Evolutionary conservation across 2,329 filamentous ascomycete species (phyloP), one percentile per base, ranked within the genome.

Genomic region (Fusarium luffae): DNA sequence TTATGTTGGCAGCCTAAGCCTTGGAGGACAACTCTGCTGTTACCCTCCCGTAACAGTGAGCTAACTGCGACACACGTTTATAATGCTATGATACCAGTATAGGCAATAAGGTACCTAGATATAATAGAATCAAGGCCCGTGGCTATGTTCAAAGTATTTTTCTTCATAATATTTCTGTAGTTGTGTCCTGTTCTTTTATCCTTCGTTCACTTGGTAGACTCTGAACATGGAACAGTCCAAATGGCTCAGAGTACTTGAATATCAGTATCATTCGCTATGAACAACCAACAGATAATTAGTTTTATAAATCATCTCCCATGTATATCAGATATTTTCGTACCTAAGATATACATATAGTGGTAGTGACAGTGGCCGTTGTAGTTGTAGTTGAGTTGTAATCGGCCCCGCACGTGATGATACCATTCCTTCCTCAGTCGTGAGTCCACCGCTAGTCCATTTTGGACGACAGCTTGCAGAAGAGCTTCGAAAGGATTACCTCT

Each of bases 401-500:
- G 23, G 23, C 32, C 65, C 48, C 43, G 43, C 68, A 70, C 68
- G 68, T 70, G 68, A 71, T 65, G 27, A 16, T 34, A 5, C n/a
- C 18, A 41, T 41, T 18, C 28, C 47, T 46, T 19, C 21, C 30
- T 43, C 49, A 52, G 37, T 19, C 19, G 9, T 28, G 44, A 25
- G 37, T 60, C 52, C 59, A 43, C 56, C 62, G 56, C 73, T 75
- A 75, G 42, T 48, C 73, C 71, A 13, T 41, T 66, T 66, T 46
- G 21, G 48, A 62, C 60, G 61, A 51, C 60, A 27, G 32, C 34
- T 37, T 37, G 34, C 34, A 25, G 43, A 62, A 59, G 37, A 57
- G 62, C 47, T 73, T 76, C 69, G 71, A 76, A 76, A 72, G 71
- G 66, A 62, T 71, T 76, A 52, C 74, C 74, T 62, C 54, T 75